Evolutionary conservation across 495 filamentous ascomycete genomes (phyloP).

Genomic region (Aspergillus sclerotiicarbonarius): DNA sequence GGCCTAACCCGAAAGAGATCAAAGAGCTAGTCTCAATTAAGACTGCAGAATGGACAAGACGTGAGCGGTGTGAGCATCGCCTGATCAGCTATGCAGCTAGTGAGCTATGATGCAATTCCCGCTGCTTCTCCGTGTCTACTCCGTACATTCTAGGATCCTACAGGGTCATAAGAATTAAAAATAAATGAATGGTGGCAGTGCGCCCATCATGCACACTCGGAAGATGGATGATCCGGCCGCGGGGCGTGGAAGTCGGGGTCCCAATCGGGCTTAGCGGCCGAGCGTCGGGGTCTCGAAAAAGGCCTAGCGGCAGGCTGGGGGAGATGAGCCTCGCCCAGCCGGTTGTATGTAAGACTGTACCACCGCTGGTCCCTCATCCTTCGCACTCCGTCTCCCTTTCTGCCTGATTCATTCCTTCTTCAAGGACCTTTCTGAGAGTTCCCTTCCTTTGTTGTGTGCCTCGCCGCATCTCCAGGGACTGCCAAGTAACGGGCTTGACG

Average conservation of each 20-base stretch:
- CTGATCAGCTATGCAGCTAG: too few relatives aligned
- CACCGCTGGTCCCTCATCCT: constrained; percentile 4
- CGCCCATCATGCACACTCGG: not conserved
- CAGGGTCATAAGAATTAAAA: too few relatives aligned
- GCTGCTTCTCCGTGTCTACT: too few relatives aligned
- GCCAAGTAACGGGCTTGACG: not conserved
- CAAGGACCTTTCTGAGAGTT: not conserved
- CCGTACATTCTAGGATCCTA: not conserved
- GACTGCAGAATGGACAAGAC: too few relatives aligned
- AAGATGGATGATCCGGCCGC: not conserved
- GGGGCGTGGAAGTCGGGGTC: constrained; percentile 31
- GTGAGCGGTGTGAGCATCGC: too few relatives aligned
- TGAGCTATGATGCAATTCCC: too few relatives aligned
- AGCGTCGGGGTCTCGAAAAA: constrained; percentile 17
- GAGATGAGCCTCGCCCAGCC: constrained; percentile 5
- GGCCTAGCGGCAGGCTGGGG: constrained; percentile 1
- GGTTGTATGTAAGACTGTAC: constrained; percentile 1
- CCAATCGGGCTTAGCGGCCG: constrained; percentile 28
- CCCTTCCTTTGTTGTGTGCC: not conserved
- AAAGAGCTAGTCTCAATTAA: too few relatives aligned
- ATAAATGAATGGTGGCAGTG: not conserved
- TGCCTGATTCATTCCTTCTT: not conserved
- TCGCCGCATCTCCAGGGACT: not conserved
- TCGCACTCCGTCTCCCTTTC: not conserved
- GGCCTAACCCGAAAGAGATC: too few relatives aligned